A percentile compares a stretch with the other conserved stretches of the same genome.
Conservation (phyloP, 352 stramenopile species). For the Stephanocyclus meneghinianus region DNA sequence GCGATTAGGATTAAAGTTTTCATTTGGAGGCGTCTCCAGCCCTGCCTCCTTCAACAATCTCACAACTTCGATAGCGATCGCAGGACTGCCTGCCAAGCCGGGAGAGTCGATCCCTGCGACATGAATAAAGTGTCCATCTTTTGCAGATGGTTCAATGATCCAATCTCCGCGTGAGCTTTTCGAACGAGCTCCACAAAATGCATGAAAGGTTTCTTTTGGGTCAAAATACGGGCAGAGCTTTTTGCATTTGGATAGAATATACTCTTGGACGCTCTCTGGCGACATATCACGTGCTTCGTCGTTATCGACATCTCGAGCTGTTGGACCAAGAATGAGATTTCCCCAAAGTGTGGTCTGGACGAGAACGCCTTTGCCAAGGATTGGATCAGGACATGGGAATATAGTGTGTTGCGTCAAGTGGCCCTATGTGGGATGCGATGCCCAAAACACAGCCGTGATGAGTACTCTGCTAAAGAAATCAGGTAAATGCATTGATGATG, state of each 20-base stretch:
- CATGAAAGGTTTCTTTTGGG: constrained; percentile 72
- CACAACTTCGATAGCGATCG: constrained; percentile 77
- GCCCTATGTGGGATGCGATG: constrained; percentile 17
- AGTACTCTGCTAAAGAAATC: not conserved
- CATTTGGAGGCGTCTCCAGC: constrained; percentile 50
- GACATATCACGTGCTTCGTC: constrained; percentile 62
- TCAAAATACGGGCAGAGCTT: constrained; percentile 75
- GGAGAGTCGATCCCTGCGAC: constrained; percentile 79
- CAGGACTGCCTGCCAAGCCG: constrained; percentile 73
- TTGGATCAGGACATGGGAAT: constrained; percentile 77
- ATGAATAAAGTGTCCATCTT: constrained; percentile 75
- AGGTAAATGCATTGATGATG: not conserved
- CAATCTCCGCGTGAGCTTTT: constrained; percentile 75
- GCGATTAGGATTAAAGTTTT: constrained; percentile 73
- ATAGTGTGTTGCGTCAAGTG: constrained; percentile 68
- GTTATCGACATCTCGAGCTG: constrained; percentile 70
- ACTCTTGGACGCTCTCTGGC: constrained; percentile 61
- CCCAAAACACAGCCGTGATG: no score
- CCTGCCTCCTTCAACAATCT: constrained; percentile 63
- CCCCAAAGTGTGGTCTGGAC: constrained; percentile 80
- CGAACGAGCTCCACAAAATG: constrained; percentile 73
- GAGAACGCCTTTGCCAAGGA: constrained; percentile 77
- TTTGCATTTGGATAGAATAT: constrained; percentile 80
- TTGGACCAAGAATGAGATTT: constrained; percentile 79
- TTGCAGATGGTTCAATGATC: constrained; percentile 76